Evolutionary conservation across 768 basidiomycete species (phyloP), one percentile per base, ranked within the genome.

Genomic region (Hygrocybe punicea): DNA sequence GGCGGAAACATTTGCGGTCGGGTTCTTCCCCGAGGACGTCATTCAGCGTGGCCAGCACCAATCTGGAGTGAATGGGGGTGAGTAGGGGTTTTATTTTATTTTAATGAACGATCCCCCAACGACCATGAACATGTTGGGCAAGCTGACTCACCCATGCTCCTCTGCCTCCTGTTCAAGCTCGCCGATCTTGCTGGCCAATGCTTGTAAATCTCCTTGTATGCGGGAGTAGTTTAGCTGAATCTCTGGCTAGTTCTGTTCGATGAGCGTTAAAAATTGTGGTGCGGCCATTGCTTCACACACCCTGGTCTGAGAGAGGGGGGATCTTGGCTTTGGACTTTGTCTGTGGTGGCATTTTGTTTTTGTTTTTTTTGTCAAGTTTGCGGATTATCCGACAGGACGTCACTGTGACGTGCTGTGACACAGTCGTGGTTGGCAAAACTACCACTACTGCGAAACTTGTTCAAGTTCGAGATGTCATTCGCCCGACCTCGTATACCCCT

Each of bases 81-180:
- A n/a, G n/a, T n/a, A n/a, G n/a, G n/a, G n/a, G n/a, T n/a, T n/a
- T n/a, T n/a, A n/a, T 29, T 29, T 29, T 29, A 8, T 29, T 29
- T 29, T 29, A 8, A 23, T 53, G 13, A 51, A 36, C 51, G 35
- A 47, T 55, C 19, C 4, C 19, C 39, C 13, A 25, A 47, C 34
- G 40, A 45, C n/a, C 33, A 50, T 48, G 24, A 24, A 51, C 57
- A 45, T 50, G 52, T n/a, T 46, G 33, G 55, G 48, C 58, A 35
- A n/a, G 5, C 46, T 42, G 13, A 81, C 86, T 62, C 60, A 94
- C 96, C 81, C 80, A 71, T 99, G 94, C 69, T 99, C 97, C 60
- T 99, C 97, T 17, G 92, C 85, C 66, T 99, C 97, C 62, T 87
- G 84, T 71, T 99, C 97, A 33, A 99, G 80, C 72, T 99, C 97